Evolutionary conservation across 176 grass and related monocot genomes (phyloP), one percentile per base, ranked within the genome.

Genomic region (Guadua angustifolia): DNA sequence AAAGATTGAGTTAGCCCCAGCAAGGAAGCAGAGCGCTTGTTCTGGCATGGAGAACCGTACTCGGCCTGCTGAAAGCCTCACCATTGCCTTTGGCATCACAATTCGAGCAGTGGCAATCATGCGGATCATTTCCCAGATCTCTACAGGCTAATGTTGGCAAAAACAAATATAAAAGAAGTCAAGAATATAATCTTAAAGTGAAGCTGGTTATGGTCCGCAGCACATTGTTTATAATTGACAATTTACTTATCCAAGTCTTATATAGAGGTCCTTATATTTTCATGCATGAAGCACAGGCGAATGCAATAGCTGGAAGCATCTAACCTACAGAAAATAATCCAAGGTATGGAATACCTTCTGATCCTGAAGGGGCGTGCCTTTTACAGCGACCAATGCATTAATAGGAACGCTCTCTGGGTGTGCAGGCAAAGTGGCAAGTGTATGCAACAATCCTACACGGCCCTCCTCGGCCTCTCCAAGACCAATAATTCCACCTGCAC

Each of bases 61-160:
- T 61, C 97, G 81, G 5, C 93, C 97, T 15, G 97, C 97, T 21
- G 97, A 99, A 50, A 99, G 88, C 53, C 97, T 91, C 74, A 99
- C 97, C 97, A 99, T 96, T 25, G 97, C 91, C 87, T 88, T 92
- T 2, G 97, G 93, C 97, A 96, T 99, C 18, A 90, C 85, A 53
- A 99, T 96, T 44, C 97, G 93, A 35, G 97, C 97, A 0, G 93
- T 99, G 17, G 83, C 89, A 15, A 99, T 94, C 97, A 96, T 99
- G 51, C 97, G 89, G 55, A 99, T 99, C 97, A 99, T 99, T 72
- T 99, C 97, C 97, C 97, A 99, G 12, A 96, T 94, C 81, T 99
- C 93, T 53, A 95, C 91, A 86, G 89, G 96, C 93, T 99, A 88
- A 84, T 74, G 17, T 71, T 64, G 69, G 74, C 18, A 71, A 64